These are phyloP conservation scores for Leccinum disarticulatum DNA, from an alignment of 768 basidiomycete genomes.

Conservation along the genomic window DNA sequence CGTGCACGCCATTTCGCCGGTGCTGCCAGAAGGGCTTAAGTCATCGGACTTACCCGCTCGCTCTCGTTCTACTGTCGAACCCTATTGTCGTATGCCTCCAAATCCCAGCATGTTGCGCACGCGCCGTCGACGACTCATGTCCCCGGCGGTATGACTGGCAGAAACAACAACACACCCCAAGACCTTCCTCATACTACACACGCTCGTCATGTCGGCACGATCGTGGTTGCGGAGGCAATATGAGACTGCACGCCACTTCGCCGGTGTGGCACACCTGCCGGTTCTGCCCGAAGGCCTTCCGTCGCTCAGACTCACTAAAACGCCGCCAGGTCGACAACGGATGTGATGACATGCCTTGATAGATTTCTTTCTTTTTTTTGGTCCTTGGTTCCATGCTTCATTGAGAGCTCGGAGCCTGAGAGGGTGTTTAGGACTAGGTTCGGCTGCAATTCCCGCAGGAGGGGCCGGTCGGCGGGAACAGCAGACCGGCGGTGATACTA, in stretches of 20 bases:
- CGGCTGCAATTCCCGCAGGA: slow-evolving; percentile 1
- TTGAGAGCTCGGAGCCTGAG: slow-evolving; percentile 15
- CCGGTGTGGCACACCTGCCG: slow-evolving; percentile 69
- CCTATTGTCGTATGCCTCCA: slow-evolving; percentile 42
- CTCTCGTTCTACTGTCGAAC: slow-evolving; percentile 33
- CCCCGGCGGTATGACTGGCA: slow-evolving; percentile 8
- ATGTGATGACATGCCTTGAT: slow-evolving; percentile 60
- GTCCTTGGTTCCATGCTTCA: no score
- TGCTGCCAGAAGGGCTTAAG: slow-evolving; percentile 67
- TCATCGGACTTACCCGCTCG: slow-evolving; percentile 7
- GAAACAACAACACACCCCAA: slow-evolving; percentile 13
- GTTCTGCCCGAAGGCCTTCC: slow-evolving; percentile 75
- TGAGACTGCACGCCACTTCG: slow-evolving; percentile 68
- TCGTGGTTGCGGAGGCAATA: slow-evolving; percentile 56
- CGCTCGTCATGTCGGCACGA: slow-evolving; percentile 7
- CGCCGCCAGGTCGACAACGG: slow-evolving; percentile 75
- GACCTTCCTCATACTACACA: slow-evolving; percentile 1
- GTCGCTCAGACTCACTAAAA: slow-evolving; percentile 76
- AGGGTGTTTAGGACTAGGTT: slow-evolving; percentile 16
- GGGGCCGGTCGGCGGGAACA: no score
- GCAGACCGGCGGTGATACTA: no score
- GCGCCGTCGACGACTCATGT: slow-evolving; percentile 16
- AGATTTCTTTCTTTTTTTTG: background rate
- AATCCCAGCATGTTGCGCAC: slow-evolving; percentile 32
- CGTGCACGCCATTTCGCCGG: slow-evolving; percentile 62